These are phyloP conservation scores for Sporothrix protearum DNA, from an alignment of 2,329 filamentous ascomycete genomes.

Conservation along the genomic window DNA sequence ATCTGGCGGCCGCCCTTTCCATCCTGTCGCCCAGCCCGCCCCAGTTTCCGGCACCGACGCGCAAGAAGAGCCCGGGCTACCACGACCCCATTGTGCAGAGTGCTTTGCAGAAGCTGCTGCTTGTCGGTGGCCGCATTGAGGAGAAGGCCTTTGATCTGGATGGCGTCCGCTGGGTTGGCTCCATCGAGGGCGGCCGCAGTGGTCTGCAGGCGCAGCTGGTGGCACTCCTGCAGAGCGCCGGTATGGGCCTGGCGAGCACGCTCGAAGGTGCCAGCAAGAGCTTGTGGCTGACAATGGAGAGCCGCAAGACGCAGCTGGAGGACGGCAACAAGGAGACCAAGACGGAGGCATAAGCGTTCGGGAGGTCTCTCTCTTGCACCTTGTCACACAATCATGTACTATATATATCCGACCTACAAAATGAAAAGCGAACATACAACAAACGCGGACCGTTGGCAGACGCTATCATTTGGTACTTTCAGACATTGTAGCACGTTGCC, in stretches of 20 bases:
- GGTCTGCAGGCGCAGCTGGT: slow-evolving; percentile 80
- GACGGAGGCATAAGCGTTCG: background rate
- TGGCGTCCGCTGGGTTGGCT: slow-evolving; percentile 62
- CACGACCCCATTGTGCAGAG: slow-evolving; percentile 75
- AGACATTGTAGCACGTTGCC: background rate
- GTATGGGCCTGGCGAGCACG: slow-evolving; percentile 70
- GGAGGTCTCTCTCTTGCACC: background rate
- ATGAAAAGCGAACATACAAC: slow-evolving; percentile 12
- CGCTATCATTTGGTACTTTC: background rate
- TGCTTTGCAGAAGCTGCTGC: slow-evolving; percentile 79
- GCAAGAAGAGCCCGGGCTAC: slow-evolving; percentile 73
- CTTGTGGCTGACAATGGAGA: slow-evolving; percentile 84
- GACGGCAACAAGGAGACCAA: slow-evolving; percentile 50
- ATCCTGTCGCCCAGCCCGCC: slow-evolving; percentile 70
- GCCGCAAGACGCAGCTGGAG: slow-evolving; percentile 74
- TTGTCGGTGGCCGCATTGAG: slow-evolving; percentile 84
- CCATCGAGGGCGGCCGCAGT: slow-evolving; percentile 77
- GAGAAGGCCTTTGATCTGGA: slow-evolving; percentile 76
- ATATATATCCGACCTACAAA: slow-evolving; percentile 2
- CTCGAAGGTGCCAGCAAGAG: slow-evolving; percentile 77
- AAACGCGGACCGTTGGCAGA: background rate
- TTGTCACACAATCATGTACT: slow-evolving; percentile 16
- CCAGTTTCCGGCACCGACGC: slow-evolving; percentile 72
- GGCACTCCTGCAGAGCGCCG: slow-evolving; percentile 72
- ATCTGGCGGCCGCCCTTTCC: slow-evolving; percentile 76